phyloP scores from a whole-genome alignment of 169 alveolate species.

The Eimeria falciformis region DNA sequence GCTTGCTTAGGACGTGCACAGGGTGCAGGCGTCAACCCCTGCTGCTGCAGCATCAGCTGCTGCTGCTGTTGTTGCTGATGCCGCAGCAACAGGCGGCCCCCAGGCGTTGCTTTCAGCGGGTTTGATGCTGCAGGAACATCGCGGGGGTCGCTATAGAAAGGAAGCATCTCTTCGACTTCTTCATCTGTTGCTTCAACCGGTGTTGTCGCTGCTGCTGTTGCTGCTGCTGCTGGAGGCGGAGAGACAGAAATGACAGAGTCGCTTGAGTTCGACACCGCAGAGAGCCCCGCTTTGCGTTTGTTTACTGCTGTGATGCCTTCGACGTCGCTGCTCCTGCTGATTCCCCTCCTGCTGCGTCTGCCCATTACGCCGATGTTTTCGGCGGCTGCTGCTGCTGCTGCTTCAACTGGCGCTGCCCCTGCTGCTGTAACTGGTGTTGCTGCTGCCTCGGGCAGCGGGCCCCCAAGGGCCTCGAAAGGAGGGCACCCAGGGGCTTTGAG shows the following conservation, averaged over 20 bases:
- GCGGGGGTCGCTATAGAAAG: slow-evolving; percentile 67
- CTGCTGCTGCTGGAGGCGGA: slow-evolving; percentile 43
- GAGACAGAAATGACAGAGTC: slow-evolving; percentile 24
- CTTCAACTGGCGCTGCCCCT: background rate
- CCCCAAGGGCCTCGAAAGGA: background rate
- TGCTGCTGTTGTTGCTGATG: no score
- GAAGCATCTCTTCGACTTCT: slow-evolving; percentile 51
- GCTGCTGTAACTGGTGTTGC: slow-evolving; percentile 18
- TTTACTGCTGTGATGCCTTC: no score
- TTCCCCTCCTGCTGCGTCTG: background rate
- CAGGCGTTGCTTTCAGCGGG: slow-evolving; percentile 55
- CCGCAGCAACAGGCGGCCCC: slow-evolving; percentile 49
- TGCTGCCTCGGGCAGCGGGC: slow-evolving; percentile 15
- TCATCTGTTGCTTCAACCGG: no score
- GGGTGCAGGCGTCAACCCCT: slow-evolving; percentile 34
- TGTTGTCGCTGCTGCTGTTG: background rate
- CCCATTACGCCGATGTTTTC: background rate
- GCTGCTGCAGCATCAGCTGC: slow-evolving; percentile 4
- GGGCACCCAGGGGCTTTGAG: background rate
- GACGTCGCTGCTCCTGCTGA: background rate
- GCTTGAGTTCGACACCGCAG: slow-evolving; percentile 21
- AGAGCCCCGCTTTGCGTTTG: no score
- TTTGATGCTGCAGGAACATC: slow-evolving; percentile 55
- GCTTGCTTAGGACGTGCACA: slow-evolving; percentile 11
- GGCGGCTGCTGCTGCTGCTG: background rate